A percentile compares a stretch with the other conserved stretches of the same genome.
These are phyloP conservation scores for Angomonas ambiguus DNA, from an alignment of 208 protist genomes.

Conservation along the genomic window DNA sequence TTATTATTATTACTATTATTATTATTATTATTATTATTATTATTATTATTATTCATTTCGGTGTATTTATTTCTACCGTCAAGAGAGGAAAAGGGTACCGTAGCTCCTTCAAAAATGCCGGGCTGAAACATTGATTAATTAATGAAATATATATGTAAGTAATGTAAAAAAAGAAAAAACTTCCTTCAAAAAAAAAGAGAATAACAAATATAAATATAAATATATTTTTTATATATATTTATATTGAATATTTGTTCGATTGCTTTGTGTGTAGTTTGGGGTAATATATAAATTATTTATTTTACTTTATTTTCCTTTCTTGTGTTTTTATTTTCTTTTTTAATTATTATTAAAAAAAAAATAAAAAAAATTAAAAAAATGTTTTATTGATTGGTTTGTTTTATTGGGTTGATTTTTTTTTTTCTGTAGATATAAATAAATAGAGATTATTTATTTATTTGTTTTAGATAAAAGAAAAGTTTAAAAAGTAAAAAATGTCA, in stretches of 20 bases:
- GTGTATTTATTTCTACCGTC: not conserved
- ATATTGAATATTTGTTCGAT: too few relatives aligned
- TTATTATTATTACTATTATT: conserved; percentile 1
- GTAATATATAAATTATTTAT: too few relatives aligned
- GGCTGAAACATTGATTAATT: not conserved
- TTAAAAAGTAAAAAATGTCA: not conserved
- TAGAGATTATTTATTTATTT: not conserved
- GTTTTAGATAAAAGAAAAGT: not conserved
- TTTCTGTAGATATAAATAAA: not conserved
- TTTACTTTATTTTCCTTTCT: not conserved
- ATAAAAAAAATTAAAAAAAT: not conserved
- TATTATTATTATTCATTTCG: not conserved
- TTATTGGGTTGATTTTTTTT: not conserved
- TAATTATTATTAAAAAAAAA: not conserved
- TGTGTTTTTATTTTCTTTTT: not conserved
- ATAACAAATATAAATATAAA: too few relatives aligned
- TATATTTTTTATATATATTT: too few relatives aligned
- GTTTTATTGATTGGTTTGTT: not conserved
- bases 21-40: conserved; percentile 4
- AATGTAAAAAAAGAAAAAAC: conserved; percentile 1
- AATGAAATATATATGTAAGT: not conserved
- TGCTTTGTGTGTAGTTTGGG: too few relatives aligned
- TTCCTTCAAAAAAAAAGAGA: too few relatives aligned
- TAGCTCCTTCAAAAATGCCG: too few relatives aligned
- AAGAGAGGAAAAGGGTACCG: too few relatives aligned